Conservation (phyloP, 1,284 basidiomycete genomes). For the Takashimella tepidaria region DNA sequence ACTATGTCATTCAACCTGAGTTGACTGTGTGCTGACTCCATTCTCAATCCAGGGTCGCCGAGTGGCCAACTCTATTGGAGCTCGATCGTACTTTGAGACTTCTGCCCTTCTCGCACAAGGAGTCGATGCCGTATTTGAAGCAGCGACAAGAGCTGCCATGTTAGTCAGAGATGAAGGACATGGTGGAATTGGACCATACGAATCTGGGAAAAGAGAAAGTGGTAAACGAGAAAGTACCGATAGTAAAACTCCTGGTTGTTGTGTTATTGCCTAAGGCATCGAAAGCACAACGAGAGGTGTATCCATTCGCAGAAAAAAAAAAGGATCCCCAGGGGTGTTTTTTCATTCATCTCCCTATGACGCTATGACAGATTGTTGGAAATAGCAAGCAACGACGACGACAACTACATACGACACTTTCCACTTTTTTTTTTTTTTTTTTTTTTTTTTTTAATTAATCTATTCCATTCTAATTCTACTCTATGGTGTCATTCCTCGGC, state of each 20-base stretch:
- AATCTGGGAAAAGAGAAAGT: neutral
- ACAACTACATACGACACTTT: no score
- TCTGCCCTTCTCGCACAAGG: conserved; percentile 86
- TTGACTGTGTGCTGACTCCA: neutral
- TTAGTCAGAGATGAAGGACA: conserved; percentile 71
- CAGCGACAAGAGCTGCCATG: conserved; percentile 89
- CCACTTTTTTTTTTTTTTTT: no score
- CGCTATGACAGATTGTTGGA: no score
- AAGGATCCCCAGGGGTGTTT: no score
- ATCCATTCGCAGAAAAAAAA: no score
- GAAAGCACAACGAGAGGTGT: no score
- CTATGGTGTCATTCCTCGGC: no score
- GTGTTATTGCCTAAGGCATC: conserved; percentile 10
- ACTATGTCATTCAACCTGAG: neutral
- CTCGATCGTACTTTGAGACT: conserved; percentile 88
- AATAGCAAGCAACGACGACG: no score
- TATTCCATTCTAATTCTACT: no score
- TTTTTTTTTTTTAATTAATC: no score
- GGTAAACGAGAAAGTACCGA: conserved; percentile 7
- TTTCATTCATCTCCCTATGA: no score
- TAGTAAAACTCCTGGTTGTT: conserved; percentile 10
- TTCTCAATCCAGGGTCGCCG: conserved; percentile 57
- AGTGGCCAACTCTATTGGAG: conserved; percentile 73
- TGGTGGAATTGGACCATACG: conserved; percentile 36
- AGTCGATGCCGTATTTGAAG: conserved; percentile 92